A percentile compares a stretch with the other conserved stretches of the same genome.
These are phyloP conservation scores for Sanghuangporus baumii DNA, from an alignment of 1,284 basidiomycete genomes.

Conservation along the genomic window DNA sequence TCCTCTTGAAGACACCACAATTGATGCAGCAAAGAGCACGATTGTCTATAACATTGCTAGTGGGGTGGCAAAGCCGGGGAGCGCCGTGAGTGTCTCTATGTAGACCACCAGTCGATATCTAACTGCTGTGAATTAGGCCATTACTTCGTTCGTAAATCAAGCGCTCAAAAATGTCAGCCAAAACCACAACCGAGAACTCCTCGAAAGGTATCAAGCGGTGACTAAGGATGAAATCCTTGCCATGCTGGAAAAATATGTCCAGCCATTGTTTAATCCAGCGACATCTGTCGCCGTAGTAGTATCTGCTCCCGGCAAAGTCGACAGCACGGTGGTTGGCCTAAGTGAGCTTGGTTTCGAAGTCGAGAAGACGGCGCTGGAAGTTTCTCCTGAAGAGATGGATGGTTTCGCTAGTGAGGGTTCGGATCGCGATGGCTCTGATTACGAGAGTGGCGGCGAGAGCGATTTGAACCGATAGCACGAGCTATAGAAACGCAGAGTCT, in stretches of 20 bases:
- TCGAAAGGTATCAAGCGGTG: slow-evolving; percentile 76
- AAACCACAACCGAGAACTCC: slow-evolving; percentile 66
- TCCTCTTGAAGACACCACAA: slow-evolving; percentile 72
- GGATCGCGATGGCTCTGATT: background rate
- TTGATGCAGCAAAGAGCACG: slow-evolving; percentile 91
- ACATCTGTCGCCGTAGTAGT: slow-evolving; percentile 81
- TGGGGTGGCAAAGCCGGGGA: slow-evolving; percentile 76
- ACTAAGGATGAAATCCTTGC: slow-evolving; percentile 72
- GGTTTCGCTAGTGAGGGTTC: slow-evolving; percentile 21
- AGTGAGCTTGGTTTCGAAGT: slow-evolving; percentile 72
- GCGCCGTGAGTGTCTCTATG: slow-evolving; percentile 58
- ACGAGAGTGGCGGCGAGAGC: slow-evolving; percentile 22
- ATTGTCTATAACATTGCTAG: slow-evolving; percentile 84
- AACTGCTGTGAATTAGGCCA: slow-evolving; percentile 44
- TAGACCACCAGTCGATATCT: background rate
- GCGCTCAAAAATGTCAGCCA: slow-evolving; percentile 76
- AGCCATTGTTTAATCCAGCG: slow-evolving; percentile 81
- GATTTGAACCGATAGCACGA: slow-evolving; percentile 8
- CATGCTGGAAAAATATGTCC: slow-evolving; percentile 70
- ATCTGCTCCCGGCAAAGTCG: slow-evolving; percentile 76
- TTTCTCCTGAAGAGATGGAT: slow-evolving; percentile 49
- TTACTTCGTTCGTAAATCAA: slow-evolving; percentile 82
- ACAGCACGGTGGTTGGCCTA: slow-evolving; percentile 67
- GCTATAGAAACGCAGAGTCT: background rate
- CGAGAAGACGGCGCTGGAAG: slow-evolving; percentile 63